Percentiles rank a stretch among this genome's conserved stretches.
Evolutionary conservation across 257 asterid species (phyloP).

Genomic region (Solanum rostratum): DNA sequence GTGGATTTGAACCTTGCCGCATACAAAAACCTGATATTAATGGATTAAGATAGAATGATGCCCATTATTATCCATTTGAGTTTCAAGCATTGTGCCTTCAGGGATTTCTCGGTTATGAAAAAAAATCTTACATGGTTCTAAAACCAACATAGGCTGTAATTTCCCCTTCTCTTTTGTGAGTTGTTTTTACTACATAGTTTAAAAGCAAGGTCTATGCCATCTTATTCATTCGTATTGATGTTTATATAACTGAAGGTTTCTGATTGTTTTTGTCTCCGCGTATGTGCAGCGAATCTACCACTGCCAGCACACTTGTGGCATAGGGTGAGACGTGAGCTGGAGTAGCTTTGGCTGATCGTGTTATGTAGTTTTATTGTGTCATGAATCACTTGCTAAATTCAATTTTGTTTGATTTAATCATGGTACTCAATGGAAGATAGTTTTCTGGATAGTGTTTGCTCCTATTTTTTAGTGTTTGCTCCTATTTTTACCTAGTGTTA

Average conservation of each 20-base stretch:
- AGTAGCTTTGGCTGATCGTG: background rate
- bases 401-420: constrained; percentile 2
- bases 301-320: constrained; percentile 87
- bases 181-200: background rate
- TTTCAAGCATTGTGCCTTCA: background rate
- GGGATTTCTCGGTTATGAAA: background rate
- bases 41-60: background rate
- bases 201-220: background rate
- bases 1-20: background rate
- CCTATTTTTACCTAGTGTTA: background rate
- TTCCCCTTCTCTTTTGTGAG: background rate
- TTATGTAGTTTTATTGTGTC: background rate
- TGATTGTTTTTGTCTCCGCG: background rate
- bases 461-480: background rate
- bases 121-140: background rate
- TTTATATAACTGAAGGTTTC: background rate
- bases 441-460: background rate
- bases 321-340: background rate
- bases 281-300: constrained; percentile 66
- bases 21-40: background rate
- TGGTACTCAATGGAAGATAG: background rate
- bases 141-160: background rate
- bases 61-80: background rate
- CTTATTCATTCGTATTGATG: too few species aligned
- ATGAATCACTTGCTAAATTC: background rate